Base-by-base conservation (phyloP, 2,329 filamentous ascomycete species). In the Cercospora sp. region DNA sequence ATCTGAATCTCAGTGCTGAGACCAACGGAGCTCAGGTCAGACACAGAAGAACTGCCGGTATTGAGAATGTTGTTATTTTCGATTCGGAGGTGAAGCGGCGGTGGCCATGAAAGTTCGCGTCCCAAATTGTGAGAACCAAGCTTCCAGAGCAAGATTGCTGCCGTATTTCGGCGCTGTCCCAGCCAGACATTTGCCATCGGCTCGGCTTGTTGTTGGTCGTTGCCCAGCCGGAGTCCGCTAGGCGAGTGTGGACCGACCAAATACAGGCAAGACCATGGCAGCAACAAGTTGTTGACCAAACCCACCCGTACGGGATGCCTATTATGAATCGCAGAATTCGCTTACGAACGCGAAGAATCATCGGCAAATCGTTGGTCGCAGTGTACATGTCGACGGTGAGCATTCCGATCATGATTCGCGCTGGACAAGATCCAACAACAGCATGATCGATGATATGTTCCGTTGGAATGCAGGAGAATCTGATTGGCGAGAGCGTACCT, bases 191-290 rank as follows among this genome's bases (percentile, higher is more conserved):
- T 67, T 39, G 9, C 45, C 45, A 31, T 67, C 42, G 65, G 65
- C 42, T 67, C 65, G 65, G 61, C 20, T 31, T 30, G 63, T 55
- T 23, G 42, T 31, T 51, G 53, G 60, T 67, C 53, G 61, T 33
- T 63, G 60, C 55, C 48, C 53, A 30, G 42, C 31, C 65, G 65
- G 60, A 33, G 33, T 60, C 59, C 18, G 60, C 48, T 63, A 67
- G 60, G 60, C 60, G 65, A 61, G 51, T 57, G 42, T 13, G 18
- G 18, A 63, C 45, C 36, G 39, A 42, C 18, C 48, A 39, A 23
- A 42, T 13, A n/a, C 31, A 62, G 28, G 16, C 55, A 18, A 45
- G 18, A 23, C 42, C 26, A 42, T 31, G 65, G 48, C 28, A 36
- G 39, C 53, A 62, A 36, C 20, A 63, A 31, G 64, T 48, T 57